A percentile compares a stretch with the other conserved stretches of the same genome.
Evolutionary conservation across 2,329 filamentous ascomycete species (phyloP).

Genomic region (Cladosporium velox): DNA sequence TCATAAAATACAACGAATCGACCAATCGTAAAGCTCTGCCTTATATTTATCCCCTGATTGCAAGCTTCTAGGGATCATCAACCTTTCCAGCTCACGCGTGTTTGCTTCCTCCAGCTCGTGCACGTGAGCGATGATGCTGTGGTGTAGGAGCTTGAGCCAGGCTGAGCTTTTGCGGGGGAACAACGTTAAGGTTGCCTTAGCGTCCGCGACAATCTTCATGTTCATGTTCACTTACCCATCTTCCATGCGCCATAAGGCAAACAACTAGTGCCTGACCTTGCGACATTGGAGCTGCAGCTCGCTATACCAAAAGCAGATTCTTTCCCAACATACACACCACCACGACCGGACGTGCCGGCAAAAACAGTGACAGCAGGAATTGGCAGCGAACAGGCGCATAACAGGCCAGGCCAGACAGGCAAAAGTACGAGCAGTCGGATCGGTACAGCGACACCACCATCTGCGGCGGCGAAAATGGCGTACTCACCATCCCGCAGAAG

Average conservation of each 20-base stretch:
- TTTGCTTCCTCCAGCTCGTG: not conserved
- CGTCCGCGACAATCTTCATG: conserved; percentile 2
- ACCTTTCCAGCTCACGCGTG: not conserved
- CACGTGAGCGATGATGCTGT: not conserved
- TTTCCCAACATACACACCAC: not conserved
- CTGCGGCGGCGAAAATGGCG: conserved; percentile 25
- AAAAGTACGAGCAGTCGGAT: conserved; percentile 12
- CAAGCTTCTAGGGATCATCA: not conserved
- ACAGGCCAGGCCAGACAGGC: not conserved
- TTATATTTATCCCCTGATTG: not conserved
- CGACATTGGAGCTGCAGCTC: not conserved
- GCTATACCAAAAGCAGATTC: not conserved
- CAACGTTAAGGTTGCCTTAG: not conserved
- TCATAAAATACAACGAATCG: not conserved
- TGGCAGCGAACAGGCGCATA: conserved; percentile 4
- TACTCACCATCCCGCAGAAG: conserved; percentile 32
- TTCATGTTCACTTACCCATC: not conserved
- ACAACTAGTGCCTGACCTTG: not conserved
- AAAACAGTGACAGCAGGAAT: not conserved
- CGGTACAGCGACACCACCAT: conserved; percentile 21
- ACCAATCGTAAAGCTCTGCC: not conserved
- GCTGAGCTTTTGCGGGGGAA: not conserved
- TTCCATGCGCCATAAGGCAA: not conserved
- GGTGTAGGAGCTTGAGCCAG: not conserved
- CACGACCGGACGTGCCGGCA: not conserved